phyloP scores from a whole-genome alignment of 106 monocot species.

The Posidonia australis region DNA sequence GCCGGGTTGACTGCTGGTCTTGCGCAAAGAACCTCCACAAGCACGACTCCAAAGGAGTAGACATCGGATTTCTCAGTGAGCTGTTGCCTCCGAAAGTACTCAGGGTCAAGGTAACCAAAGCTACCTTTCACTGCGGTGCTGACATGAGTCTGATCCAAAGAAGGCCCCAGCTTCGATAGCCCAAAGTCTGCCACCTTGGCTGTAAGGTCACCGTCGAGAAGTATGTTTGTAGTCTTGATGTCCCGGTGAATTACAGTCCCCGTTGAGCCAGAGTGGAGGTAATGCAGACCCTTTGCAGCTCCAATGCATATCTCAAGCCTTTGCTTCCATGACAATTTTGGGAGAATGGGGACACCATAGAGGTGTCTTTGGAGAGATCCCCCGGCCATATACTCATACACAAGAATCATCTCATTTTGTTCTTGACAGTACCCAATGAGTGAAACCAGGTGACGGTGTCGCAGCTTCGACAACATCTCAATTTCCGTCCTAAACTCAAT shows the following conservation, averaged over 20 bases:
- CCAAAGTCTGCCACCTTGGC: constrained; percentile 55
- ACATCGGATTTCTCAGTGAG: constrained; percentile 43
- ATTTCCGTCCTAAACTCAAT: constrained; percentile 48
- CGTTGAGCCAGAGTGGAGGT: constrained; percentile 35
- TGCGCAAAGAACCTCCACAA: constrained; percentile 37
- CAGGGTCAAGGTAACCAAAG: constrained; percentile 51
- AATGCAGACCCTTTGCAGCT: constrained; percentile 42
- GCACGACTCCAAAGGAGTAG: constrained; percentile 42
- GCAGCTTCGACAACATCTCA: constrained; percentile 36
- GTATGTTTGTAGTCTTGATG: constrained; percentile 43
- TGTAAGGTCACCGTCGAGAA: constrained; percentile 28
- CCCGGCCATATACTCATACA: constrained; percentile 54
- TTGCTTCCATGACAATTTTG: constrained; percentile 28
- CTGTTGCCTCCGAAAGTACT: constrained; percentile 31
- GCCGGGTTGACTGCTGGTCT: constrained; percentile 35
- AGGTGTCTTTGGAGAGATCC: constrained; percentile 45
- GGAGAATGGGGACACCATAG: constrained; percentile 20
- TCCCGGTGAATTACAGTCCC: constrained; percentile 48
- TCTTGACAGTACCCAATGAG: constrained; percentile 59
- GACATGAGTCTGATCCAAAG: constrained; percentile 35
- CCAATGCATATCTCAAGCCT: constrained; percentile 37
- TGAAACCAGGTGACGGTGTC: constrained; percentile 49
- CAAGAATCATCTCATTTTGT: constrained; percentile 41
- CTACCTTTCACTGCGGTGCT: constrained; percentile 46
- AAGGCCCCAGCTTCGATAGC: constrained; percentile 35